These are phyloP conservation scores for Plasmodium cynomolgi DNA, from an alignment of 169 alveolate species.

Conservation along the genomic window DNA sequence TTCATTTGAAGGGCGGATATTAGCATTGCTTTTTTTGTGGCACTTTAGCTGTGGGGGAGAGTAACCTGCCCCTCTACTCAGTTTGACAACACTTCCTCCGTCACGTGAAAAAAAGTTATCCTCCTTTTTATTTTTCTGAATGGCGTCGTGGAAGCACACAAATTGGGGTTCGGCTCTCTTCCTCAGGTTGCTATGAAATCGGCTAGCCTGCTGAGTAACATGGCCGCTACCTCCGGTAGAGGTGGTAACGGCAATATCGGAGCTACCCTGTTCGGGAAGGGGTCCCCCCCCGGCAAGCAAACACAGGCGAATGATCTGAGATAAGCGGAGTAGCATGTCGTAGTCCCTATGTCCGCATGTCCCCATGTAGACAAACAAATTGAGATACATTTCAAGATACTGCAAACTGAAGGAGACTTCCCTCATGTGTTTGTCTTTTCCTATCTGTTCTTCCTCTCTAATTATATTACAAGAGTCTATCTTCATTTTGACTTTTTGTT, in stretches of 20 bases:
- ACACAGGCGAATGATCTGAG: conserved; percentile 12
- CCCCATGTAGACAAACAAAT: conserved; percentile 59
- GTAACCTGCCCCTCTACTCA: not conserved
- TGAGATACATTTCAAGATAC: conserved; percentile 48
- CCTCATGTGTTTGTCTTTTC: not conserved
- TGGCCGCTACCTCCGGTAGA: not conserved
- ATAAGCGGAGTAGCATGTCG: not conserved
- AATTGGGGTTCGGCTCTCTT: not conserved
- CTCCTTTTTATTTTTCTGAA: conserved; percentile 7
- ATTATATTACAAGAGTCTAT: conserved; percentile 30
- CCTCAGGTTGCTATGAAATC: not conserved
- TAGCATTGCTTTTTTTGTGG: not conserved
- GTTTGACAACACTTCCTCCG: not conserved
- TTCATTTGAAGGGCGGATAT: not conserved
- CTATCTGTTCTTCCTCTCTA: not conserved
- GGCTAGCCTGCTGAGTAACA: not conserved
- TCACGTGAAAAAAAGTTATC: not conserved
- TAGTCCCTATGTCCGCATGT: conserved; percentile 2
- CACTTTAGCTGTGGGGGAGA: not conserved
- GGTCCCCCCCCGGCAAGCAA: not conserved
- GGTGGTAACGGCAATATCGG: no score
- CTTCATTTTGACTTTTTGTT: conserved; percentile 27
- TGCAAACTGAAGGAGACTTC: not conserved
- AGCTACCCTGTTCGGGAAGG: not conserved
- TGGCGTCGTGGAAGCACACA: not conserved